Evolutionary conservation across 2,329 filamentous ascomycete genomes (phyloP).

Genomic region (Aspergillus glaucus): DNA sequence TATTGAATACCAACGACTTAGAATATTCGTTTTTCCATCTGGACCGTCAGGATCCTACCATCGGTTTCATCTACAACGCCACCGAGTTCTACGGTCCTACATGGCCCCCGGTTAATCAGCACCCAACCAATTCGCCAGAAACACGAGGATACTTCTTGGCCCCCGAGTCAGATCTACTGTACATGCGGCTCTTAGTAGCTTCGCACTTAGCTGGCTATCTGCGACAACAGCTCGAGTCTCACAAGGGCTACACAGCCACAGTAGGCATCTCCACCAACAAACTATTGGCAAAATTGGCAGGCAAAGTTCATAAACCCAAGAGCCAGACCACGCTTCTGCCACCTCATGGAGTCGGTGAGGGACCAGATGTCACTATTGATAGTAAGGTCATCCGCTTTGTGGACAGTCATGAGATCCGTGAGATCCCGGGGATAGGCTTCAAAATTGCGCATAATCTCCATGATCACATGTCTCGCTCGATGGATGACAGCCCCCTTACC

Average conservation of each 20-base stretch:
- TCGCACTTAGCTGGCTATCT: constrained; percentile 76
- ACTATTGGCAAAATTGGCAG: constrained; percentile 75
- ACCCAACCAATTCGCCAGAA: constrained; percentile 15
- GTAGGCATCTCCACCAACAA: constrained; percentile 87
- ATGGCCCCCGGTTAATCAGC: constrained; percentile 38
- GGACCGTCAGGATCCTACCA: constrained; percentile 63
- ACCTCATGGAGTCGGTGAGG: constrained; percentile 42
- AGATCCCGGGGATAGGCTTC: constrained; percentile 79
- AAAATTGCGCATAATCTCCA: constrained; percentile 67
- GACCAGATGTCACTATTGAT: constrained; percentile 9
- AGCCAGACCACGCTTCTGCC: constrained; percentile 79
- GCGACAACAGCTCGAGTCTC: constrained; percentile 63
- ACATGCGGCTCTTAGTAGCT: constrained; percentile 63
- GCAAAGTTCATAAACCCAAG: constrained; percentile 76
- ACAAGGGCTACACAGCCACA: constrained; percentile 79
- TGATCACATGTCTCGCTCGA: constrained; percentile 46
- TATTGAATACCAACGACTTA: constrained; percentile 63
- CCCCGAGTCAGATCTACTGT: constrained; percentile 25
- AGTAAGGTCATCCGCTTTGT: constrained; percentile 63
- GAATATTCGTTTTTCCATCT: constrained; percentile 72
- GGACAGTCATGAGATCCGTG: constrained; percentile 67
- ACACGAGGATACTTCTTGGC: background rate
- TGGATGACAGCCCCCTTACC: constrained; percentile 51
- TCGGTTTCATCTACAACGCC: constrained; percentile 76
- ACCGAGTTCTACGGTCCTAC: constrained; percentile 59